Conservation (phyloP, 106 monocot species). For the Ottelia alismoides region DNA sequence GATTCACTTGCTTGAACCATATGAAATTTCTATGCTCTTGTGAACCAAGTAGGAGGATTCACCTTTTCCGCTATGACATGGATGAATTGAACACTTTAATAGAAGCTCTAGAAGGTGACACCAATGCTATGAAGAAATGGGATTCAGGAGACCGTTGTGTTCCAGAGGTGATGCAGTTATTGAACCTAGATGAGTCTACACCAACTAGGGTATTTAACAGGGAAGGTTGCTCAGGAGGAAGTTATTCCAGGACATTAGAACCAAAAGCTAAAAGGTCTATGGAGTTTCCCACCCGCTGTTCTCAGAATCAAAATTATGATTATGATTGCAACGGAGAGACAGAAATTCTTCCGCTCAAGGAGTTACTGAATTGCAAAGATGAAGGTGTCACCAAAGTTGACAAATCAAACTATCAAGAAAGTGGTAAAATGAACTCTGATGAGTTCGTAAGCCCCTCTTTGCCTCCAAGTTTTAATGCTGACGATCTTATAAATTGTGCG, state of each 20-base stretch:
- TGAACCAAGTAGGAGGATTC: slow-evolving; percentile 25
- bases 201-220: too few species aligned
- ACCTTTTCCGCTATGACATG: slow-evolving; percentile 39
- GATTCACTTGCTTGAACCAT: too few species aligned
- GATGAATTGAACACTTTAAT: slow-evolving; percentile 43
- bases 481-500: too few species aligned
- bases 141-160: slow-evolving; percentile 14
- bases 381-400: background rate
- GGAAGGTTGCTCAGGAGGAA: too few species aligned
- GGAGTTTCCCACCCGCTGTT: background rate
- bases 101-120: slow-evolving; percentile 53
- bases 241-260: background rate
- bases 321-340: background rate
- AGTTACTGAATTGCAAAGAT: background rate
- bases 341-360: slow-evolving; percentile 1
- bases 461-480: too few species aligned
- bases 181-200: slow-evolving; percentile 3
- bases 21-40: too few species aligned
- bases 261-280: slow-evolving; percentile 2
- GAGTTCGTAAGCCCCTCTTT: too few species aligned
- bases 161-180: too few species aligned
- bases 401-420: background rate
- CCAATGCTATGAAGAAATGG: slow-evolving; percentile 23
- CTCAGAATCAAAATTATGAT: background rate
- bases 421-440: background rate